Percentiles rank a stretch among this genome's conserved stretches.
Evolutionary conservation across 1,284 basidiomycete genomes (phyloP).

Genomic region (Cerioporus squamosus): DNA sequence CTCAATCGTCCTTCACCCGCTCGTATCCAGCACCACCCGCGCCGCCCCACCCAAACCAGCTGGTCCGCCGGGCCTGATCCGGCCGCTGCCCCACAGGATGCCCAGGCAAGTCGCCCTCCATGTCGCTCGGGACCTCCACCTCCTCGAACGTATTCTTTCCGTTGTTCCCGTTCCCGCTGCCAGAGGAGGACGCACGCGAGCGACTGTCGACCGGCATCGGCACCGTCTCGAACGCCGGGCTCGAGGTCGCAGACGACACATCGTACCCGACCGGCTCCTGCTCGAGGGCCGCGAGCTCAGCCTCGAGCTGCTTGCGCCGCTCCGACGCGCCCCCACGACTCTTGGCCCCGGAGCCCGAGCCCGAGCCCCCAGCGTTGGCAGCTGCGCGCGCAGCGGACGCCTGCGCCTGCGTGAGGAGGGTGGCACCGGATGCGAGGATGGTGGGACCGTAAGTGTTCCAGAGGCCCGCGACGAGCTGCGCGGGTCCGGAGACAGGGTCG

Average conservation of each 20-base stretch:
- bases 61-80: constrained; percentile 29
- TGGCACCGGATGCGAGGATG: constrained; percentile 67
- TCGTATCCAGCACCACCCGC: constrained; percentile 35
- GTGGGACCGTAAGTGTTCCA: constrained; percentile 78
- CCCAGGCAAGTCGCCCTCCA: constrained; percentile 57
- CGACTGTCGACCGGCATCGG: constrained; percentile 37
- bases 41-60: constrained; percentile 45
- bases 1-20: constrained; percentile 31
- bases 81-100: constrained; percentile 15
- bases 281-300: constrained; percentile 55
- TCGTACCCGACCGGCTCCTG: constrained; percentile 31
- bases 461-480: constrained; percentile 63
- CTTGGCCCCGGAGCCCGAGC: constrained; percentile 18
- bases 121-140: constrained; percentile 67
- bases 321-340: constrained; percentile 35
- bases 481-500: constrained; percentile 65
- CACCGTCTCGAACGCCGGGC: constrained; percentile 27
- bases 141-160: constrained; percentile 58
- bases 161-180: constrained; percentile 32
- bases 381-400: constrained; percentile 25
- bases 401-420: constrained; percentile 47
- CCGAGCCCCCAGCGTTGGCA: constrained; percentile 13
- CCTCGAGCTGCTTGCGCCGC: constrained; percentile 56
- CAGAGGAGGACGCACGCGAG: constrained; percentile 40
- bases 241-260: constrained; percentile 28